phyloP scores from a whole-genome alignment of 192 early-diverging fungal species.

The Thamnidium elegans region DNA sequence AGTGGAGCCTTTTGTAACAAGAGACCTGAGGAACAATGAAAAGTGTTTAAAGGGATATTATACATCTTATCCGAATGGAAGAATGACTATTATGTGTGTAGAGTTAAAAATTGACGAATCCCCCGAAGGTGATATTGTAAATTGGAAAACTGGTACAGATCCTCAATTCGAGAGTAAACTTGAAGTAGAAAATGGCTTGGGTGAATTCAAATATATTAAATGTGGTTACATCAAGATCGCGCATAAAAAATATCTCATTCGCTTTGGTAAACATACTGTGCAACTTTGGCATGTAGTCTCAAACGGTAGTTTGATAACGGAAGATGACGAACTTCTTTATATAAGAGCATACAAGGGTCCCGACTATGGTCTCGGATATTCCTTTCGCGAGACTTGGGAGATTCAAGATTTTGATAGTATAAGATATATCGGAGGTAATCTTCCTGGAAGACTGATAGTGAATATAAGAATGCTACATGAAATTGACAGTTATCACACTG shows the following conservation, averaged over 20 bases:
- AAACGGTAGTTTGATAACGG: neutral
- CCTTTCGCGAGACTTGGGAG: neutral
- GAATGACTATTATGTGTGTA: neutral
- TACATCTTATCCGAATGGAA: too few relatives aligned
- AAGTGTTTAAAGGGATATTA: too few relatives aligned
- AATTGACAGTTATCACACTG: neutral
- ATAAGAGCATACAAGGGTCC: neutral
- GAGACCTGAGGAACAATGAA: too few relatives aligned
- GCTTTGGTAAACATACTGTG: conserved; percentile 2
- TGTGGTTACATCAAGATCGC: neutral
- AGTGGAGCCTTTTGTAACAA: too few relatives aligned
- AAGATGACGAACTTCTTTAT: neutral
- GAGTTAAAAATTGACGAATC: neutral
- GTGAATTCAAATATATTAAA: neutral
- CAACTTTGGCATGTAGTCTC: neutral
- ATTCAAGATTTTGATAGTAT: neutral
- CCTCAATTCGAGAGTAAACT: neutral
- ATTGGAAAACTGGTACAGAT: neutral
- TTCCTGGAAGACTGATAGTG: neutral
- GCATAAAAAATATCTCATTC: neutral
- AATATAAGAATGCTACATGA: neutral
- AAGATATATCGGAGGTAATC: neutral
- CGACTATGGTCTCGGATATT: neutral
- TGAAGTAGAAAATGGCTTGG: neutral
- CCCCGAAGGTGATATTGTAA: too few relatives aligned